These are phyloP conservation scores for Aspergillus affinis DNA, from an alignment of 495 filamentous ascomycete species.

Conservation along the genomic window DNA sequence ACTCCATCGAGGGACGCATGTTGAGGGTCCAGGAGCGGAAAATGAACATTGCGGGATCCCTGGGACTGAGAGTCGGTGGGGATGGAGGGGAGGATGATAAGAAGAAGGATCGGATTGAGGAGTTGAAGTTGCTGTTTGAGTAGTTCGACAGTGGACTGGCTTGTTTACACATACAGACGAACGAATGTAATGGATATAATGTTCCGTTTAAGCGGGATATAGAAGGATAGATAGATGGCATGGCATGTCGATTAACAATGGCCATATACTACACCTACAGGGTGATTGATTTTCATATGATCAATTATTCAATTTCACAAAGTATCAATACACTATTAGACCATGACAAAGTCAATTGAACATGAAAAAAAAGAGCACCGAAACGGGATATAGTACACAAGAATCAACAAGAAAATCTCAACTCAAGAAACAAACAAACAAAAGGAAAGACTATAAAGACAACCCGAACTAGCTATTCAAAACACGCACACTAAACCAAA, in stretches of 20 bases:
- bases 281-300: neutral
- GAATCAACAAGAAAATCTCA: too few relatives aligned
- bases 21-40: constrained; percentile 91
- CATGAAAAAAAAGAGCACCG: neutral
- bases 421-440: too few relatives aligned
- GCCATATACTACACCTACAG: too few relatives aligned
- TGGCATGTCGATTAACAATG: too few relatives aligned
- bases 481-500: neutral
- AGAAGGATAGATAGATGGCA: too few relatives aligned
- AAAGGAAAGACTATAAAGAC: too few relatives aligned
- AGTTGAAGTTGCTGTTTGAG: constrained; percentile 88
- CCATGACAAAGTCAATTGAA: neutral
- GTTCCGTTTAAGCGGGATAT: neutral
- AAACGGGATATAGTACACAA: neutral
- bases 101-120: constrained; percentile 84
- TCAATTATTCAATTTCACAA: too few relatives aligned
- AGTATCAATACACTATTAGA: neutral
- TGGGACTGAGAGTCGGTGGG: constrained; percentile 71
- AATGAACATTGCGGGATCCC: constrained; percentile 77
- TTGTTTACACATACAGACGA: neutral
- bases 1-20: constrained; percentile 94
- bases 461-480: neutral
- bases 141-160: constrained; percentile 28
- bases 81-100: constrained; percentile 86
- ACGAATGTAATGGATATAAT: constrained; percentile 1